Evolutionary conservation across 164 flowering plant genomes (phyloP).

Genomic region (Stephania yunnanensis): DNA sequence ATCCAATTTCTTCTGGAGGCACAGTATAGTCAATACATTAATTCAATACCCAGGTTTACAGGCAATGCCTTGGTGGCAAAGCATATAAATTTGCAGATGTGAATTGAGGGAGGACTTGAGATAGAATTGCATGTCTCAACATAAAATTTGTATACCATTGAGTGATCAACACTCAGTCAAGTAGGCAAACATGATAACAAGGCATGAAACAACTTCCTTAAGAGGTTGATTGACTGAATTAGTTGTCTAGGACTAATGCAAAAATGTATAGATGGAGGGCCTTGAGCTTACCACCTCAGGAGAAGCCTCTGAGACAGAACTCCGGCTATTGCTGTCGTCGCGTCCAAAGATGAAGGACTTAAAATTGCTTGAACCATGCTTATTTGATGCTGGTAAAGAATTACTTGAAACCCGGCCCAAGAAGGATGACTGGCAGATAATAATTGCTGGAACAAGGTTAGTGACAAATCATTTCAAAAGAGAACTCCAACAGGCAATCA

Average conservation of each 20-base stretch:
- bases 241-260: neutral
- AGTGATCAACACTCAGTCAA: too few relatives aligned
- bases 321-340: slow-evolving; percentile 80
- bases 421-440: slow-evolving; percentile 62
- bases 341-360: slow-evolving; percentile 78
- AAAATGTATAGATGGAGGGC: neutral
- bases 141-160: too few relatives aligned
- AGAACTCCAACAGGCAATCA: neutral
- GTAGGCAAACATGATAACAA: neutral
- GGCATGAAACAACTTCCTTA: neutral
- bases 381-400: slow-evolving; percentile 46
- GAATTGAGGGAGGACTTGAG: too few relatives aligned
- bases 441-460: neutral
- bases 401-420: slow-evolving; percentile 45
- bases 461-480: neutral
- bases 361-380: slow-evolving; percentile 38
- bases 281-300: slow-evolving; percentile 38
- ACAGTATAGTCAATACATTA: neutral
- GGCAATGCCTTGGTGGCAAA: neutral
- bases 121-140: too few relatives aligned
- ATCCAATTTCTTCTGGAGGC: neutral
- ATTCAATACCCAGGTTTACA: neutral
- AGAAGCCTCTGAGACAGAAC: slow-evolving; percentile 47
- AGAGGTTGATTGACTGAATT: neutral
- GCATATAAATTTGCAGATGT: neutral